These are phyloP conservation scores for Colletotrichum chrysophilum DNA, from an alignment of 2,329 filamentous ascomycete genomes.

Conservation along the genomic window DNA sequence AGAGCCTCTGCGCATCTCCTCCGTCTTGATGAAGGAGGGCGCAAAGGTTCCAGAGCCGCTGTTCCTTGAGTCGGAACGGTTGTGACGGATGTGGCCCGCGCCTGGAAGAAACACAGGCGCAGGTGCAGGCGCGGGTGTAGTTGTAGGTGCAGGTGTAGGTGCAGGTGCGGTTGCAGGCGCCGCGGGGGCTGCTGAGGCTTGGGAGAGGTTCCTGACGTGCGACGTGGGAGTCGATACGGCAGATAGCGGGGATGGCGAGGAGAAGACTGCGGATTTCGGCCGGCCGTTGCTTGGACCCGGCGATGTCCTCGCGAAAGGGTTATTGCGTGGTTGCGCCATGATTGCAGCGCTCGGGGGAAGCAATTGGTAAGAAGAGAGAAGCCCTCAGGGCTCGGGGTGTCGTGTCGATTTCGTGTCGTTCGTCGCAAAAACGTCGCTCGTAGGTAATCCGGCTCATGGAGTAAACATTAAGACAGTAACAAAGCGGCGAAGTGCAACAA, in stretches of 20 bases:
- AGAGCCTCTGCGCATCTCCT: slow-evolving; percentile 68
- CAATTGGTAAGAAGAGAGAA: slow-evolving; percentile 44
- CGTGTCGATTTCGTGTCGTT: slow-evolving; percentile 7
- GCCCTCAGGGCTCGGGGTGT: neutral
- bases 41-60: slow-evolving; percentile 85
- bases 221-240: slow-evolving; percentile 44
- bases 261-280: slow-evolving; percentile 79
- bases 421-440: slow-evolving; percentile 18
- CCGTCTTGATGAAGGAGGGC: slow-evolving; percentile 91
- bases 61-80: slow-evolving; percentile 66
- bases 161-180: slow-evolving; percentile 37
- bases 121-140: slow-evolving; percentile 44
- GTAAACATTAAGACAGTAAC: slow-evolving; percentile 22
- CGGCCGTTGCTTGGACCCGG: slow-evolving; percentile 61
- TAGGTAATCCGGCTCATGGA: slow-evolving; percentile 10
- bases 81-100: slow-evolving; percentile 41
- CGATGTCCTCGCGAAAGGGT: slow-evolving; percentile 79
- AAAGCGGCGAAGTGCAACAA: slow-evolving; percentile 5
- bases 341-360: slow-evolving; percentile 47
- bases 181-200: slow-evolving; percentile 51
- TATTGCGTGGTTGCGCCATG: slow-evolving; percentile 77
- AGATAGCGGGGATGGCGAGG: slow-evolving; percentile 58
- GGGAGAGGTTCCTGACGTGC: slow-evolving; percentile 75
- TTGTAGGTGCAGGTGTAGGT: slow-evolving; percentile 35
- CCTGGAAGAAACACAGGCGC: slow-evolving; percentile 44